Evolutionary conservation across 352 stramenopile species (phyloP), one percentile per base, ranked within the genome.

Genomic region (Globisporangium heterothallicum): DNA sequence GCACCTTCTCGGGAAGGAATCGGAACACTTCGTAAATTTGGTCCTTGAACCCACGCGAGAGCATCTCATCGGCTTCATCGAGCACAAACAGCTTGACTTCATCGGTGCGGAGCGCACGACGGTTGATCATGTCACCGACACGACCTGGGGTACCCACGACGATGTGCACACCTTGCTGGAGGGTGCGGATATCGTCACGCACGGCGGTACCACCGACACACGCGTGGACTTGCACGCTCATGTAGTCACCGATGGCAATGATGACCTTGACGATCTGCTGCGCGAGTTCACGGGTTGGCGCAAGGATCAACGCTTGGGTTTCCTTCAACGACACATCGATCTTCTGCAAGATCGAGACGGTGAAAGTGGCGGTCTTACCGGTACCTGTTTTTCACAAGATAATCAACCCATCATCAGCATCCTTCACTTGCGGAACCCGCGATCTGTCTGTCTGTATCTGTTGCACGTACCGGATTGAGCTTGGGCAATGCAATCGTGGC

Each of bases 1-100:
- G 96, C 18, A 95, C 93, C 63, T 95, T 91, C 76, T 98, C 92
- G 16, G 97, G 97, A 53, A 99, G 84, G 82, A 98, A 99, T 56
- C 98, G 96, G 83, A 99, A 99, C 30, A 99, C 97, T 45, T 99
- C 96, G 81, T 99, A 99, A 72, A 99, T 99, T 78, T 99, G 96
- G 70, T 99, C 97, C 84, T 99, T 99, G 86, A 99, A 99, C 53
- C 97, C 97, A 68, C 92, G 85, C 52, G 86, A 98, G 46, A 99
- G 91, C 97, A 99, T 99, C 80, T 99, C 97, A 96, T 99, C 97
- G 59, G 97, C 97, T 70, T 99, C 97, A 82, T 99, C 97, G 38
- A 99, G 75, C 58, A 98, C 93, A 66, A 99, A 99, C 56, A 99
- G 82, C 64, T 96, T 96, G 61, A 99, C 95, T 53, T 86, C 77